Evolutionary conservation across 495 filamentous ascomycete species (phyloP).

Genomic region (Trichoderma erinaceum): DNA sequence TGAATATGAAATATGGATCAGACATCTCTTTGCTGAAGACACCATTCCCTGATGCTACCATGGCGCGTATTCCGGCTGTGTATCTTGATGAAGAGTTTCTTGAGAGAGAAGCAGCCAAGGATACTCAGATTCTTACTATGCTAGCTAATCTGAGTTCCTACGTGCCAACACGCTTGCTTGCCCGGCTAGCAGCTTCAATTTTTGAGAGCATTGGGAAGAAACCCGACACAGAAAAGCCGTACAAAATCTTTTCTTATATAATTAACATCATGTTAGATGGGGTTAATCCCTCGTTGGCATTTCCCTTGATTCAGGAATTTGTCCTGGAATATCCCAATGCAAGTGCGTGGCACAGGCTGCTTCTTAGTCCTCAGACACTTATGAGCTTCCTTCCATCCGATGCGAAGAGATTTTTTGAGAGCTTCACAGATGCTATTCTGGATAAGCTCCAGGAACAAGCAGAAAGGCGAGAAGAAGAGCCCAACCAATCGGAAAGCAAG

Average conservation of each 20-base stretch:
- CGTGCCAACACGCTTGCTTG: not conserved
- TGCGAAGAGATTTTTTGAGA: conserved; percentile 25
- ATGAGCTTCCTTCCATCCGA: conserved; percentile 24
- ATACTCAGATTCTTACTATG: not conserved
- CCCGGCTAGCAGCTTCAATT: not conserved
- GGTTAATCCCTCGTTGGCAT: conserved; percentile 19
- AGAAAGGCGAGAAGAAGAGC: not conserved
- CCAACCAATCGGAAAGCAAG: not conserved
- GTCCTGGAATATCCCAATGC: conserved; percentile 31
- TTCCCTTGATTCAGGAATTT: conserved; percentile 24
- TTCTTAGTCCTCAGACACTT: conserved; percentile 26
- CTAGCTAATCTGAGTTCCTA: not conserved
- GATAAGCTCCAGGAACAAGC: conserved; percentile 28
- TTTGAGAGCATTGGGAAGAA: not conserved
- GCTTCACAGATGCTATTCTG: conserved; percentile 28
- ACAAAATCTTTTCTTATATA: not conserved
- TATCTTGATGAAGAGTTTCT: conserved; percentile 24
- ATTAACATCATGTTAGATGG: conserved; percentile 3
- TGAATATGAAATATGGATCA: not conserved
- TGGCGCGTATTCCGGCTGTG: conserved; percentile 23
- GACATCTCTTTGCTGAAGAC: conserved; percentile 17
- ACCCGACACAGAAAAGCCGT: not conserved
- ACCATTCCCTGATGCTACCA: conserved; percentile 21
- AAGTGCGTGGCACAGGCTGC: conserved; percentile 33
- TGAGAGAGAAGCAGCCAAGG: conserved; percentile 7